phyloP scores from a whole-genome alignment of 495 filamentous ascomycete species.

The Aspergillus nidulans region DNA sequence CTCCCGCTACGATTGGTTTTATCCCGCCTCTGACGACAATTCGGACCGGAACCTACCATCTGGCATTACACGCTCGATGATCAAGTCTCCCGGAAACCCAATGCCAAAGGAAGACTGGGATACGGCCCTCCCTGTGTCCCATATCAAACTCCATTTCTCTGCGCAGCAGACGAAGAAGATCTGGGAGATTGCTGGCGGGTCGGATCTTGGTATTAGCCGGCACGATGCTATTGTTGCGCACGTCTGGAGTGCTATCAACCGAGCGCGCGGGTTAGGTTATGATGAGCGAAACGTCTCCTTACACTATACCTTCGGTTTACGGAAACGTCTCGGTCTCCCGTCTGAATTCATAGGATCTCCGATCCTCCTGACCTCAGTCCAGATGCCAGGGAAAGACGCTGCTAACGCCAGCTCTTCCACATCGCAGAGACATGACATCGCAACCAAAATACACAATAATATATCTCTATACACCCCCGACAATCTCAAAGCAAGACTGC shows the following conservation, averaged over 20 bases:
- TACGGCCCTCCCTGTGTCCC: constrained; percentile 12
- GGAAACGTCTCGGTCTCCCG: constrained; percentile 6
- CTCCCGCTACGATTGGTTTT: constrained; percentile 34
- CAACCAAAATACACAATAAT: not conserved
- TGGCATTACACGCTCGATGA: not conserved
- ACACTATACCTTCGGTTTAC: constrained; percentile 1
- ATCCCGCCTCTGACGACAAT: not conserved
- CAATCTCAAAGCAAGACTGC: not conserved
- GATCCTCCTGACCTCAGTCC: not conserved
- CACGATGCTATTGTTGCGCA: constrained; percentile 32
- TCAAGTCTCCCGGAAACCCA: constrained; percentile 10
- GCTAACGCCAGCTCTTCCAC: not conserved
- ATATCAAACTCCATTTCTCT: constrained; percentile 25
- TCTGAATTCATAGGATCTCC: constrained; percentile 2
- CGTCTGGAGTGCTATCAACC: constrained; percentile 27
- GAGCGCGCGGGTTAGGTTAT: constrained; percentile 15
- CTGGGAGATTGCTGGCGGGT: constrained; percentile 3
- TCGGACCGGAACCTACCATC: not conserved
- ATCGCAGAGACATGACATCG: not conserved
- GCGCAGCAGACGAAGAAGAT: constrained; percentile 15
- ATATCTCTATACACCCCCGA: not conserved
- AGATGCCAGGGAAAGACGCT: constrained; percentile 2
- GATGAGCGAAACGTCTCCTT: not conserved
- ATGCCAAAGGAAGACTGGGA: constrained; percentile 31
- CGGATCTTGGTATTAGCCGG: not conserved